Evolutionary conservation across 495 filamentous ascomycete genomes (phyloP), one percentile per base, ranked within the genome.

Genomic region (Penicillium macrosclerotiorum): DNA sequence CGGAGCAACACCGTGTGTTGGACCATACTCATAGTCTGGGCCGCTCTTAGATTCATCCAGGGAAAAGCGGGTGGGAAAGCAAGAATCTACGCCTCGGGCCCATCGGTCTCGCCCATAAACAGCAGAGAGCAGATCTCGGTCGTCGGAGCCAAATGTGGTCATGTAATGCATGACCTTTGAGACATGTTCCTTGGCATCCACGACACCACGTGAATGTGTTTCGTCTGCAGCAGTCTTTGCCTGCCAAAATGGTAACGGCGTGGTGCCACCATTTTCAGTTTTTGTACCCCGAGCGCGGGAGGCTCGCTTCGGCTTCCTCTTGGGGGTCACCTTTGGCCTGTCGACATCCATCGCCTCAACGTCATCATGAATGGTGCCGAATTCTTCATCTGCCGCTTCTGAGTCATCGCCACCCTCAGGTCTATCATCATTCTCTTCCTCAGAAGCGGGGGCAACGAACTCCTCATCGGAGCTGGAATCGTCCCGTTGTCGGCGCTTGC

Each of bases 21-120:
- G 52, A 8, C 71, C 78, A 41, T 72, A 76, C n/a, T 57, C 59
- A 36, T 72, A 64, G 29, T 65, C 60, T 42, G 71, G 48, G 9
- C 40, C 27, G 18, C 34, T 51, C 9, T 47, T 35, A 8, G 42
- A 46, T 20, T 54, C 44, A 23, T 67, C 58, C 36, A 75, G 47
- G 5, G 68, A 51, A 12, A 31, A 34, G 13, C 74, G 69, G 24
- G 62, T 65, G 18, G 82, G 82, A 31, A 84, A 66, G 7, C 69
- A 70, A 1, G 71, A 63, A 44, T 82, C 74, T 18, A 64, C 29
- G 0, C 62, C 67, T 65, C 69, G 39, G 16, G 17, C 52, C 72
- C 72, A 84, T 36, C 67, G 63, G 35, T 76, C 72, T 37, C 76
- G 68, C 42, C 72, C 64, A 49, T 69, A 67, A 9, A 78, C 22